A percentile compares a stretch with the other conserved stretches of the same genome.
phyloP scores from a whole-genome alignment of 2,329 filamentous ascomycete genomes.

The Colletotrichum sp. region DNA sequence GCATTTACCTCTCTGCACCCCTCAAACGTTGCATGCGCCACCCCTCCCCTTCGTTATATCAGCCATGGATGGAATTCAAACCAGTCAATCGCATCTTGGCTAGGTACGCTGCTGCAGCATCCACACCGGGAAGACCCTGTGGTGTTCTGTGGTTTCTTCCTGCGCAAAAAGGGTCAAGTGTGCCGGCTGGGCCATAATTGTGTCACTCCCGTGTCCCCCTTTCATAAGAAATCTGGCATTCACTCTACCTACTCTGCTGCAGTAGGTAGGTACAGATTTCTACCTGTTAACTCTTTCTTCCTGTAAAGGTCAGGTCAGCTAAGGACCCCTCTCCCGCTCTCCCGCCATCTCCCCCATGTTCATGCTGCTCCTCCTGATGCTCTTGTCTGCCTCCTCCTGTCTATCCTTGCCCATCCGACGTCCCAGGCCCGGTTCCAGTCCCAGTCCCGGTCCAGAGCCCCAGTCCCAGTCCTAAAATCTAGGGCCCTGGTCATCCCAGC shows the following conservation, averaged over 20 bases:
- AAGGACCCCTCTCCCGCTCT: background rate
- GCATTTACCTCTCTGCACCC: background rate
- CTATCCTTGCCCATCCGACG: background rate
- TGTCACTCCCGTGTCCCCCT: slow-evolving; percentile 20
- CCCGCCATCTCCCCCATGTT: background rate
- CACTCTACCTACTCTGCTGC: background rate
- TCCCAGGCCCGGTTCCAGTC: background rate
- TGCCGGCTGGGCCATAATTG: slow-evolving; percentile 15
- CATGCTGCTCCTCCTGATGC: background rate
- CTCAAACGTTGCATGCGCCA: background rate
- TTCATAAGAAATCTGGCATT: slow-evolving; percentile 14
- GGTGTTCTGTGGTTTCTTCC: background rate
- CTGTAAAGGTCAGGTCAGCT: background rate
- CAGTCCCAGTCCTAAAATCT: background rate
- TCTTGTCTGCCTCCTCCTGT: background rate
- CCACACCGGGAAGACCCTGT: background rate
- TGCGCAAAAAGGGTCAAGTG: background rate
- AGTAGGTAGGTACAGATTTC: background rate
- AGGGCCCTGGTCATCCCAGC: slow-evolving; percentile 9
- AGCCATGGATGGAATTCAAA: background rate
- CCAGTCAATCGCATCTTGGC: slow-evolving; percentile 4
- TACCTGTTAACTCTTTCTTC: background rate
- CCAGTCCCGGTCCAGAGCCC: background rate
- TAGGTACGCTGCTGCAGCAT: background rate
- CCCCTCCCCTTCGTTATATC: background rate